Evolutionary conservation across 1,284 basidiomycete genomes (phyloP).

Genomic region (Tylopilus sp.): DNA sequence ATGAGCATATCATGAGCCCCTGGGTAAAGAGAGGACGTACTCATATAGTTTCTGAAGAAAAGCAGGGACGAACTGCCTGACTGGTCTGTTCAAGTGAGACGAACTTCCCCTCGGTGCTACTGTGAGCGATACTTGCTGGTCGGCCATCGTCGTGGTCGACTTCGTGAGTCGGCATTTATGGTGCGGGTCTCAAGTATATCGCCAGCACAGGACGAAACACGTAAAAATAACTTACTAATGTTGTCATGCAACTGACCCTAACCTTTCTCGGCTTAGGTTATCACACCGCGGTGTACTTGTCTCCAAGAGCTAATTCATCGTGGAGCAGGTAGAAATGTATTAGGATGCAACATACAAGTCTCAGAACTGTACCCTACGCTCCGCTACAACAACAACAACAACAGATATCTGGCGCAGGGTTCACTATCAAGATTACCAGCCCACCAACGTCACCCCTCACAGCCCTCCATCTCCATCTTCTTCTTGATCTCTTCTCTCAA

Average conservation of each 20-base stretch:
- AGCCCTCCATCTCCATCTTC: conserved; percentile 49
- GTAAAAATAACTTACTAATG: conserved; percentile 14
- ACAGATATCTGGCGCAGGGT: too few species aligned
- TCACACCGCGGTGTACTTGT: not conserved
- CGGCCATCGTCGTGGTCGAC: conserved; percentile 24
- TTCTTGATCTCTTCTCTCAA: conserved; percentile 62
- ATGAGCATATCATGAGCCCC: conserved; percentile 11
- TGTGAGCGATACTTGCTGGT: conserved; percentile 52
- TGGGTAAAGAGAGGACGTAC: conserved; percentile 42
- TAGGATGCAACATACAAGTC: too few species aligned
- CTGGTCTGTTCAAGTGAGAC: conserved; percentile 47
- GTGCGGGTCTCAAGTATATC: conserved; percentile 11
- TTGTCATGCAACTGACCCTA: not conserved
- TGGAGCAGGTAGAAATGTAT: too few species aligned
- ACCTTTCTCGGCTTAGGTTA: not conserved
- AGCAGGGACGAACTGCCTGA: conserved; percentile 67
- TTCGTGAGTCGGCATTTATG: not conserved
- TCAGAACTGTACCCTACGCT: too few species aligned
- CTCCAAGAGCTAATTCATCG: not conserved
- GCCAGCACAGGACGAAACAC: too few species aligned
- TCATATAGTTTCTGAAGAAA: conserved; percentile 93
- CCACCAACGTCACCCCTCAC: conserved; percentile 11
- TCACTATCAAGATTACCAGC: too few species aligned
- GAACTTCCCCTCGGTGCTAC: conserved; percentile 42
- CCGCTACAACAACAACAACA: too few species aligned